Evolutionary conservation across 176 grass and related monocot species (phyloP), one percentile per base, ranked within the genome.

Genomic region (Dactylis glomerata): DNA sequence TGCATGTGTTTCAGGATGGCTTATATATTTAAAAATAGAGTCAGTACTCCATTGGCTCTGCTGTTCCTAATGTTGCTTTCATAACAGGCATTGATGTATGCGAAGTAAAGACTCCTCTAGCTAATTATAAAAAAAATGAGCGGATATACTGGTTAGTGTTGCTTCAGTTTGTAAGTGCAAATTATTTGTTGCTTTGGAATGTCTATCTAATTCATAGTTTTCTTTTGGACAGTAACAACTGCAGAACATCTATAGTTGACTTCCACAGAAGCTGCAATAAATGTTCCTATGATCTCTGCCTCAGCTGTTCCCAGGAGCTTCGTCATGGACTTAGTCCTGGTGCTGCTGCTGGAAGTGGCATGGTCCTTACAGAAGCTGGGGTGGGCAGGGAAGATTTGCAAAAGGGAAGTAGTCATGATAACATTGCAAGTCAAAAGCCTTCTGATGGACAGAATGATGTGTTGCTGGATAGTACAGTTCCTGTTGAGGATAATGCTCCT

Each of bases 231-330:
- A 95, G 96, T 12, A 32, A 95, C 80, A 92, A 88, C 64, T 97
- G 95, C 72, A 87, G 80, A 71, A 97, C 95, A 81, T 93, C 95
- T 31, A 97, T 97, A 59, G 82, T 94, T 78, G 92, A 97, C 58
- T 88, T 86, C 22, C 95, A 97, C 64, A 59, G 95, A 78, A 97
- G 88, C 85, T 97, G 95, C 10, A 23, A 46, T 22, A 80, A 36
- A 37, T 92, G 95, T 82, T 67, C 76, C 19, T 94, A 92, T 22
- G 95, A 97, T 81, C 61, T 97, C 34, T 97, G 95, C 75, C 84
- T 97, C 3, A 73, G 6, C 9, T 97, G 95, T 65, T 93, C 88
- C 57, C 82, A 32, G 4, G 92, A 97, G 78, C 70, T 97, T 84
- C 95, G 90, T 73, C n/a, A 58, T 41, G 68, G 82, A 11, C 76